Evolutionary conservation across 352 stramenopile genomes (phyloP), one percentile per base, ranked within the genome.

Genomic region (Phytophthora pseudosyringae): DNA sequence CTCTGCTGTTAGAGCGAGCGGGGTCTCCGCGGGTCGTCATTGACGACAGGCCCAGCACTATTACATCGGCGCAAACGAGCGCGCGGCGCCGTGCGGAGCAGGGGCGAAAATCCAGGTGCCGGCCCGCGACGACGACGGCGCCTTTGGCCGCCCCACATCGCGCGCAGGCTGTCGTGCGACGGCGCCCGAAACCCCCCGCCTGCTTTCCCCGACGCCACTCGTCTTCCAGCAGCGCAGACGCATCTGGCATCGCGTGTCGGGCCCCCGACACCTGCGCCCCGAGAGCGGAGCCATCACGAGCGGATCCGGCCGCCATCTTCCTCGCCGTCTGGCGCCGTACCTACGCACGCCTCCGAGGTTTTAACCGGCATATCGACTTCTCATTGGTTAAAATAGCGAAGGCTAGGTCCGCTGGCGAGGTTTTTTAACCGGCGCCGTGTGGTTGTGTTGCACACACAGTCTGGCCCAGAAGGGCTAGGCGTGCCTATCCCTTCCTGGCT

Each of bases 401-500:
- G 31, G 21, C 4, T 61, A 36, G 32, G 48, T 32, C 11, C 21
- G 21, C 21, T 21, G 2, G 21, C 21, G 21, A 21, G 21, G 21
- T 21, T 21, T 21, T 21, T 21, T 21, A 31, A 33, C 13, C 8
- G 29, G 5, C 13, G 7, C 53, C 54, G 54, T 69, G 18, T 41
- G 29, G 47, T 69, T 59, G 61, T 69, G 54, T 65, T 69, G 54
- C 61, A 65, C 15, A 62, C 59, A 57, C 50, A 64, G 7, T 43
- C 49, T 58, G 36, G 38, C n/a, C 33, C 32, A 28, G 33, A 10
- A 57, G 59, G 59, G 59, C 26, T 67, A 68, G 59, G 59, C 31
- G 47, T 66, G 50, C 41, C 61, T 69, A 69, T 69, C 61, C 38
- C 26, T 62, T 56, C 41, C 25, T 55, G 61, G 61, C 61, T 65